Conservation (phyloP, 768 basidiomycete species). For the Hirschioporus abietinus region DNA sequence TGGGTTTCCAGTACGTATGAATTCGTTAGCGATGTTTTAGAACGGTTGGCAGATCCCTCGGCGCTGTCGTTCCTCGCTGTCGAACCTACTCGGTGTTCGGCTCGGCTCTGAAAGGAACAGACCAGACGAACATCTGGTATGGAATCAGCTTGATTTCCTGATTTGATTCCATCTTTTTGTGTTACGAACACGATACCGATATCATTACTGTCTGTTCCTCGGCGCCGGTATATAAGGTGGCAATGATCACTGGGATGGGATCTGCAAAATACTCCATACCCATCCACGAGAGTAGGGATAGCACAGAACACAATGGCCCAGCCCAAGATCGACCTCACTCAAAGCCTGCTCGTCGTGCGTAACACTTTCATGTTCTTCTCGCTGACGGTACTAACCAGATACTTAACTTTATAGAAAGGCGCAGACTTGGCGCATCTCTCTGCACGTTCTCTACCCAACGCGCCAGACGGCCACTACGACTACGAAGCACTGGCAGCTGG, state of each 20-base stretch:
- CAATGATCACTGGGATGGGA: background rate
- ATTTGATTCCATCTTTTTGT: background rate
- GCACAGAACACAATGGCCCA: background rate
- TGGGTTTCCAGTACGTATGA: background rate
- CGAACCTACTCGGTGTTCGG: background rate
- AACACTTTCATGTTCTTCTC: background rate
- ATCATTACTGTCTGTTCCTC: background rate
- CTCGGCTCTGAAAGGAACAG: background rate
- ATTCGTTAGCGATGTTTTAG: background rate
- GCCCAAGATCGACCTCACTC: constrained; percentile 2
- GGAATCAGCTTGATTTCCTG: background rate
- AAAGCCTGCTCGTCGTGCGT: constrained; percentile 3
- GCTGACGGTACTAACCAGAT: background rate
- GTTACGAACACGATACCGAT: background rate
- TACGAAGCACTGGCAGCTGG: constrained; percentile 25
- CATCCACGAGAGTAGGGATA: background rate
- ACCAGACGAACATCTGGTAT: background rate
- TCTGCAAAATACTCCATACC: background rate
- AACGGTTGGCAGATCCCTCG: background rate
- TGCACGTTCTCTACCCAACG: constrained; percentile 30
- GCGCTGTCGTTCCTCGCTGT: background rate
- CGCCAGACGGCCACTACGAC: constrained; percentile 42
- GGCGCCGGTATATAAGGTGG: background rate
- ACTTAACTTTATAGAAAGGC: constrained; percentile 6
- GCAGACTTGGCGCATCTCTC: constrained; percentile 33